Conservation (phyloP, 192 early-diverging fungal genomes). For the Umbelopsis ramanniana region DNA sequence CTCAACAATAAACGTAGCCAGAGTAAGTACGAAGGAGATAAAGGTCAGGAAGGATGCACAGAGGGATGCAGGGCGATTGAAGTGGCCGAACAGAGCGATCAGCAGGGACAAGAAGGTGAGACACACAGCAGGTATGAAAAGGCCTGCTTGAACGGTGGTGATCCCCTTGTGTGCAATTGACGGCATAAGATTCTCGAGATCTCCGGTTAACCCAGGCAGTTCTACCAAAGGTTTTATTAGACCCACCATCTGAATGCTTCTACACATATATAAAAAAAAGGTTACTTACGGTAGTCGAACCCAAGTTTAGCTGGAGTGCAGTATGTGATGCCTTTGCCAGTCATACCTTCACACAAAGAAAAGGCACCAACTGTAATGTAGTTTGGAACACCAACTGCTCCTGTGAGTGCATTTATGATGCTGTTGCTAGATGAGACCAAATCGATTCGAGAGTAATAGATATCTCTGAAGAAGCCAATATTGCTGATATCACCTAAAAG, state of each 20-base stretch:
- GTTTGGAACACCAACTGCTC: constrained; percentile 19
- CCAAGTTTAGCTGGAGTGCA: constrained; percentile 24
- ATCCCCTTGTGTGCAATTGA: neutral
- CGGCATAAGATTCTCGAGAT: neutral
- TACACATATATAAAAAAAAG: neutral
- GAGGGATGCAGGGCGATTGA: constrained; percentile 20
- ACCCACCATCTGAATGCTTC: neutral
- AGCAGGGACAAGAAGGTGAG: constrained; percentile 29
- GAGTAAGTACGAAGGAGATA: constrained; percentile 25
- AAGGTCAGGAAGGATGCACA: constrained; percentile 26
- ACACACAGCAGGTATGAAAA: constrained; percentile 29
- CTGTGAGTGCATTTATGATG: neutral
- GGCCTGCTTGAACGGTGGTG: constrained; percentile 12
- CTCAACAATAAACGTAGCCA: constrained; percentile 27
- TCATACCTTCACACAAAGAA: constrained; percentile 5
- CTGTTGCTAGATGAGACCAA: neutral
- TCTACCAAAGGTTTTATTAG: neutral
- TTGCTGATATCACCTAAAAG: constrained; percentile 27
- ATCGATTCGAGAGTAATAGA: constrained; percentile 26
- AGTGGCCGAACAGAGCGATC: constrained; percentile 29
- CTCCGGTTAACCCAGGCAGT: neutral
- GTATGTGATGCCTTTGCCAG: neutral
- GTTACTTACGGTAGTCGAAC: constrained; percentile 19
- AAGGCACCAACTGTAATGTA: constrained; percentile 26
- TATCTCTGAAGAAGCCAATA: neutral